A percentile compares a stretch with the other conserved stretches of the same genome.
Evolutionary conservation across 139 green algal species (phyloP).

Genomic region (Chlamydomonas schloesseri): DNA sequence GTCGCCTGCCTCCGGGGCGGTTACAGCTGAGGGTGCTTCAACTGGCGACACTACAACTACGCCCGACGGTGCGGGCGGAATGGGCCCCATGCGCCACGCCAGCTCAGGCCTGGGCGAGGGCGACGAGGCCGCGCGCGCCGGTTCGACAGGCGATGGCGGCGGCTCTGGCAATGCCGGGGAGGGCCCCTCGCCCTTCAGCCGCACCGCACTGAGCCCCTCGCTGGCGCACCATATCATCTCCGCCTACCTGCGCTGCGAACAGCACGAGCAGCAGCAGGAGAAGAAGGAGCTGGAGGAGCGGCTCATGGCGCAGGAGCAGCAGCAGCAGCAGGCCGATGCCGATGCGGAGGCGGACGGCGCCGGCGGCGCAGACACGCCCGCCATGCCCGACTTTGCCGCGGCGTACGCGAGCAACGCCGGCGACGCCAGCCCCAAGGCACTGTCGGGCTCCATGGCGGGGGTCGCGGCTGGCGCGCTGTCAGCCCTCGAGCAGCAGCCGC

Average conservation of each 20-base stretch:
- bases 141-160: background rate
- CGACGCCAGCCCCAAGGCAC: background rate
- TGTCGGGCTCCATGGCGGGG: background rate
- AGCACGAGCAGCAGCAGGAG: slow-evolving; percentile 37
- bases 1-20: too few relatives aligned
- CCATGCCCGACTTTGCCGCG: background rate
- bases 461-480: background rate
- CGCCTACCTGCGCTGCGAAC: slow-evolving; percentile 14
- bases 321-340: background rate
- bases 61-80: background rate
- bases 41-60: too few relatives aligned
- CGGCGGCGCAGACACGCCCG: too few relatives aligned
- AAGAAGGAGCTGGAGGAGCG: slow-evolving; percentile 7
- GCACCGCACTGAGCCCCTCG: slow-evolving; percentile 29
- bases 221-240: slow-evolving; percentile 42
- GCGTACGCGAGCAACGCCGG: background rate
- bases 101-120: background rate
- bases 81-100: background rate
- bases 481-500: background rate
- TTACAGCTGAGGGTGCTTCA: too few relatives aligned
- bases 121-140: too few relatives aligned
- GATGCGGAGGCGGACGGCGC: background rate
- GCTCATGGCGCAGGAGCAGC: background rate
- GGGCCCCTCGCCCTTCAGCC: background rate
- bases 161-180: background rate